Conservation (phyloP, 352 stramenopile genomes). For the Phytophthora kernoviae region DNA sequence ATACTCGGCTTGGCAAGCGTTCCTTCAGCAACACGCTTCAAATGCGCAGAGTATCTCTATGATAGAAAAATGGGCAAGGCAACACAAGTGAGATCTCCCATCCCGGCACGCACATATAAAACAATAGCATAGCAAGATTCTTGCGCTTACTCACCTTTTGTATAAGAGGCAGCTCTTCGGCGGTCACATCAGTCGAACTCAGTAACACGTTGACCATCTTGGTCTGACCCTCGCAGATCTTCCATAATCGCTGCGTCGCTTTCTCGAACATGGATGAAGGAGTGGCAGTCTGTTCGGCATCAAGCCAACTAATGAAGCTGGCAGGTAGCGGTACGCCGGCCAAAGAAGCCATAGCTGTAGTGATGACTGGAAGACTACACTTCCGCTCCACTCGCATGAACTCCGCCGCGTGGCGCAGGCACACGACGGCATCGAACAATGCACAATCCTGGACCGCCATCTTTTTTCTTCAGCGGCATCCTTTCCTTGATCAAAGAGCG, state of each 20-base stretch:
- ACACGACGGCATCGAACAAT: slow-evolving; percentile 39
- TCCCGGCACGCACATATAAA: slow-evolving; percentile 4
- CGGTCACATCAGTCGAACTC: slow-evolving; percentile 46
- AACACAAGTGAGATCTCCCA: slow-evolving; percentile 14
- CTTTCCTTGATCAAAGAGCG: slow-evolving; percentile 30
- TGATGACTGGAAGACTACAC: slow-evolving; percentile 47
- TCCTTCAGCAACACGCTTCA: slow-evolving; percentile 35
- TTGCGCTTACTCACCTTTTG: slow-evolving; percentile 38
- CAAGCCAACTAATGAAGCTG: slow-evolving; percentile 55
- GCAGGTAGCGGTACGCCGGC: slow-evolving; percentile 45
- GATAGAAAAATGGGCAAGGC: background rate
- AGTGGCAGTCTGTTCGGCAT: slow-evolving; percentile 31
- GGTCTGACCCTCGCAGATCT: slow-evolving; percentile 36
- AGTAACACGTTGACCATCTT: slow-evolving; percentile 57
- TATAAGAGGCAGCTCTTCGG: slow-evolving; percentile 43
- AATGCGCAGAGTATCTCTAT: slow-evolving; percentile 53
- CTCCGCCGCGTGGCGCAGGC: slow-evolving; percentile 53
- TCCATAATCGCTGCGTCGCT: slow-evolving; percentile 32
- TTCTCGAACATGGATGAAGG: slow-evolving; percentile 23
- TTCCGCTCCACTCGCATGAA: slow-evolving; percentile 64
- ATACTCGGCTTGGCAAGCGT: slow-evolving; percentile 12
- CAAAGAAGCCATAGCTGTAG: slow-evolving; percentile 50
- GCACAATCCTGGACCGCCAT: slow-evolving; percentile 21
- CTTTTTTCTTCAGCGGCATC: slow-evolving; percentile 24
- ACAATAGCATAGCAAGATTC: background rate